Conservation (phyloP, 164 flowering plant genomes). For the Annona cherimola region DNA sequence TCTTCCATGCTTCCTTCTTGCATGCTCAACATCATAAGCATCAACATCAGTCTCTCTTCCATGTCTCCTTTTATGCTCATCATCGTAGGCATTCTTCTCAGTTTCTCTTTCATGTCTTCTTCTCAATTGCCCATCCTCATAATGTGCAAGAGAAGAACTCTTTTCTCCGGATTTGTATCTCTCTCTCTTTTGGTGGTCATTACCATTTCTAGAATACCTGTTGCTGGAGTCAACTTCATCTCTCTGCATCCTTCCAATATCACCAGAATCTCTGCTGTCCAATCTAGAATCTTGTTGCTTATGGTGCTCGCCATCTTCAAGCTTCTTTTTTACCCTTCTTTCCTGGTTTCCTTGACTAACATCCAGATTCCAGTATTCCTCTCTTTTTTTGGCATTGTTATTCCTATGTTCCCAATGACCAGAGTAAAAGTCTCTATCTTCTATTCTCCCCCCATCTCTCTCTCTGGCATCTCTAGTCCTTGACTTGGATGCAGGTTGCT, state of each 20-base stretch:
- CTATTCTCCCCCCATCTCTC: not conserved
- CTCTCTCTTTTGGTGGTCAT: conserved; percentile 11
- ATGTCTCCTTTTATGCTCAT: conserved; percentile 12
- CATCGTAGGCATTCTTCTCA: conserved; percentile 15
- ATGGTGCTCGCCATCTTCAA: conserved; percentile 19
- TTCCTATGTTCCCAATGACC: conserved; percentile 7
- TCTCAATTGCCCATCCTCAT: conserved; percentile 1
- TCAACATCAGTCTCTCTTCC: conserved; percentile 5
- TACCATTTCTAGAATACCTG: not conserved
- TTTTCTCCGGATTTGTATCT: conserved; percentile 14
- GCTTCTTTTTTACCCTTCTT: conserved; percentile 24
- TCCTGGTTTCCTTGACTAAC: conserved; percentile 18
- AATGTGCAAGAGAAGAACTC: not conserved
- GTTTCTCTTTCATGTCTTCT: conserved; percentile 15
- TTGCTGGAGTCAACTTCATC: not conserved
- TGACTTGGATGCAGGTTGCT: conserved; percentile 22
- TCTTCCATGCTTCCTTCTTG: conserved; percentile 13
- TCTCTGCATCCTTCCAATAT: not conserved
- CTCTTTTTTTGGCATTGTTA: conserved; percentile 17
- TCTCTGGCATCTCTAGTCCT: conserved; percentile 5
- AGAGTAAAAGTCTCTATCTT: conserved; percentile 1
- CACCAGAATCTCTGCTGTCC: conserved; percentile 3
- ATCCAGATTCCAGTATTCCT: conserved; percentile 3
- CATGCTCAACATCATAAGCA: conserved; percentile 9
- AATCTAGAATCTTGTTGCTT: conserved; percentile 18